Conservation (phyloP, 202 grass and related monocot species). For the Saccharum hybrid region DNA sequence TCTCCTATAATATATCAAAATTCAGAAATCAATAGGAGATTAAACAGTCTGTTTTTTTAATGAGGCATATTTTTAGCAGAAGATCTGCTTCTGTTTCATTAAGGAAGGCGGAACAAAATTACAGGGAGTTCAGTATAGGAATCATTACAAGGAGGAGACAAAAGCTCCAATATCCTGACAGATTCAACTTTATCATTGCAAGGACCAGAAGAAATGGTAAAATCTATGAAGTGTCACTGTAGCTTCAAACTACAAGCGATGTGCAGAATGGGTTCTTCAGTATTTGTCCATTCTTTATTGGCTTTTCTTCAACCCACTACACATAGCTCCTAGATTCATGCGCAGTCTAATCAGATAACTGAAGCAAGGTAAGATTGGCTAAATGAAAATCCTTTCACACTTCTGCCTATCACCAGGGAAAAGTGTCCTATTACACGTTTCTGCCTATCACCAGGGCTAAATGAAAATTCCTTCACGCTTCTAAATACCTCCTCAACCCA, state of each 20-base stretch:
- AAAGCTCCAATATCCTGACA: not conserved
- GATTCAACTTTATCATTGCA: constrained; percentile 11
- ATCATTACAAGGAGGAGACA: not conserved
- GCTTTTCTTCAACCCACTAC: not conserved
- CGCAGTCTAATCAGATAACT: not conserved
- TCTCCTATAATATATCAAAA: not conserved
- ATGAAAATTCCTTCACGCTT: not conserved
- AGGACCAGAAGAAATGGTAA: constrained; percentile 27
- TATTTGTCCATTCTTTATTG: constrained; percentile 6
- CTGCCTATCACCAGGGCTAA: not conserved
- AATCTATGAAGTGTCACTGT: not conserved
- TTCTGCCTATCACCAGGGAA: not conserved
- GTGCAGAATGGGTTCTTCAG: not conserved
- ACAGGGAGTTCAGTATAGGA: not conserved
- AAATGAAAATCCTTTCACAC: not conserved
- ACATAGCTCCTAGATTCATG: not conserved
- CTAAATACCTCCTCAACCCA: not conserved
- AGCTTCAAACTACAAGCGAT: constrained; percentile 9
- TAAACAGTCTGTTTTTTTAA: not conserved
- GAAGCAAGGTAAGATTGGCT: not conserved
- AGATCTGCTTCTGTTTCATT: not conserved
- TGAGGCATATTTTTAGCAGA: not conserved
- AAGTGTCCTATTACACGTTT: not conserved
- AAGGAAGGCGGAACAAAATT: not conserved
- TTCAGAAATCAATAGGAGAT: constrained; percentile 8